Base-by-base conservation (phyloP, 805 yeast genomes). In the Ogataea polymorpha region DNA sequence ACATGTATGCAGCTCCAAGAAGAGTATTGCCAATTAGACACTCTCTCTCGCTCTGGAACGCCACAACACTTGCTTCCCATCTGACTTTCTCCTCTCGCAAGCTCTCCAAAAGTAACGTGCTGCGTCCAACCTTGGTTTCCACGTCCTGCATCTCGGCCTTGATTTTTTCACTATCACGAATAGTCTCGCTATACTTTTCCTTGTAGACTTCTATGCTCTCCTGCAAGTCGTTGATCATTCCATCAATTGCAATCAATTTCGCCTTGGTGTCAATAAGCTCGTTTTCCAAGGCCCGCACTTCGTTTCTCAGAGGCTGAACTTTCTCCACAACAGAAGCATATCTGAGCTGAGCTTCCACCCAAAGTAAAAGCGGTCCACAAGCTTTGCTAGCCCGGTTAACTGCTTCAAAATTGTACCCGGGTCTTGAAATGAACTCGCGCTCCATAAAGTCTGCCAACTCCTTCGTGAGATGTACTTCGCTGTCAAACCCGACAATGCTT, bases 311-410 rank as follows among this genome's bases (percentile, higher is more conserved):
- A 0, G 98, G 98, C 1, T 78, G 84, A 18, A 91, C 75, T 37
- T 71, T 74, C 26, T 84, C 83, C 32, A 87, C 64, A 16, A 89
- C 83, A 2, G 75, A 55, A 0, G 91, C 75, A 55, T 83, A 91
- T n/a, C 72, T 67, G n/a, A 89, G 68, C 49, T 91, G 97, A 0
- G 98, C 97, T 39, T 73, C 72, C 0, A 89, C 90, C 98, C 98
- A 91, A 46, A 80, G 81, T 14, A 85, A 56, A 25, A 91, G 65
- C 0, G 98, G 98, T 0, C 96, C 98, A 66, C 97, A 88, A 0
- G 97, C 97, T 55, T 86, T 88, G 61, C 95, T 84, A 4, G 98
- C 98, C 28, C 97, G 69, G 52, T 85, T 77, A 0, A 87, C 96
- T 0, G 85, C 65, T 35, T 82, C 89, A 52, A 65, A 83, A 29